Evolutionary conservation across 257 asterid genomes (phyloP).

Genomic region (Primulina huaijiensis): DNA sequence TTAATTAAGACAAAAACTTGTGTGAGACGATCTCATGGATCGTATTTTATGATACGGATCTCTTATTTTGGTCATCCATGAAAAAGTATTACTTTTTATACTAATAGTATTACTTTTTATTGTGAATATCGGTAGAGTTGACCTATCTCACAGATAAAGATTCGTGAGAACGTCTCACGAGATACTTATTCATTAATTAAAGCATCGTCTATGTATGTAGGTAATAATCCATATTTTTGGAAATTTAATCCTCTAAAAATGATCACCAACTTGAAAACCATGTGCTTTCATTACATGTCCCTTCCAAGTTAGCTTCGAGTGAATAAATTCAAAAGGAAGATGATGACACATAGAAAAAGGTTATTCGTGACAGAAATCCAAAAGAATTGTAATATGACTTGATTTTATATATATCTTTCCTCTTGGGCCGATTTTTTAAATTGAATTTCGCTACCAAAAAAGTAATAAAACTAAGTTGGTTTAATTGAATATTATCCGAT

Average conservation of each 20-base stretch:
- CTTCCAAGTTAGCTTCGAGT: constrained; percentile 12
- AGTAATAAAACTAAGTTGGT: background rate
- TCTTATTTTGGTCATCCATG: too few relatives aligned
- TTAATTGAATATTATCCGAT: constrained; percentile 15
- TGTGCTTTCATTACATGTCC: constrained; percentile 17
- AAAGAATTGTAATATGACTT: constrained; percentile 31
- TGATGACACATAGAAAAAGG: constrained; percentile 23
- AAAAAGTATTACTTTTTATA: too few relatives aligned
- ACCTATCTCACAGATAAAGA: too few relatives aligned
- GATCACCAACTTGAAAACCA: background rate
- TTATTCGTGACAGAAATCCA: constrained; percentile 21
- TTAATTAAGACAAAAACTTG: too few relatives aligned
- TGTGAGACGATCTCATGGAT: too few relatives aligned
- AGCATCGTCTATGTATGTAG: too few relatives aligned
- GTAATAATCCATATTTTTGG: too few relatives aligned
- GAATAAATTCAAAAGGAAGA: constrained; percentile 32
- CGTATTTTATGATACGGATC: too few relatives aligned
- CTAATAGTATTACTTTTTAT: too few relatives aligned
- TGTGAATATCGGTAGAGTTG: too few relatives aligned
- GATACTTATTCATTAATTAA: too few relatives aligned
- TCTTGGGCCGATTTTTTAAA: constrained; percentile 25
- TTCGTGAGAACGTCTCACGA: too few relatives aligned
- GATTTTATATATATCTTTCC: constrained; percentile 42
- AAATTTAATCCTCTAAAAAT: background rate
- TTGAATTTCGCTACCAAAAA: background rate